phyloP scores from a whole-genome alignment of 2,329 filamentous ascomycete species.

The Diaporthe sp. region DNA sequence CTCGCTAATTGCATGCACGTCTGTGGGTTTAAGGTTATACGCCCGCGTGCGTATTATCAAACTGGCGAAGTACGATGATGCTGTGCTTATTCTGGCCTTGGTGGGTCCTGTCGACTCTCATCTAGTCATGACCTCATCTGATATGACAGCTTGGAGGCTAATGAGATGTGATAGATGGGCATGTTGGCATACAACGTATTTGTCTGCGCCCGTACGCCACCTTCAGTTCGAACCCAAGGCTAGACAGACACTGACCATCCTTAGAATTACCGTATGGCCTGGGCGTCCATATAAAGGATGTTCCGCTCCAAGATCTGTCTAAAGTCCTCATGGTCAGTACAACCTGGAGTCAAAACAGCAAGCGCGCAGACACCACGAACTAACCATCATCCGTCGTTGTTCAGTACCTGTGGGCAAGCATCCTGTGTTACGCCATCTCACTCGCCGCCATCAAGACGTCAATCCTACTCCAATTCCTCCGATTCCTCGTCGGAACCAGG shows the following conservation, averaged over 20 bases:
- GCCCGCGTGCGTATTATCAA: slow-evolving; percentile 12
- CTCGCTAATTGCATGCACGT: neutral
- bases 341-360: too few species aligned
- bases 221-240: neutral
- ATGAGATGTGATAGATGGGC: neutral
- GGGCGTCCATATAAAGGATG: neutral
- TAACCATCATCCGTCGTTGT: neutral
- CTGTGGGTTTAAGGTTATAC: slow-evolving; percentile 26
- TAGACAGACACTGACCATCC: neutral
- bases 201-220: neutral
- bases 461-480: slow-evolving; percentile 7
- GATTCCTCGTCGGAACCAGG: neutral
- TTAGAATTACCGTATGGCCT: neutral
- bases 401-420: slow-evolving; percentile 18
- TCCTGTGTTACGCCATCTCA: neutral
- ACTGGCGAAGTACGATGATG: slow-evolving; percentile 5
- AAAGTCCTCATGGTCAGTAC: slow-evolving; percentile 1
- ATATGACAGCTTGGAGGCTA: neutral
- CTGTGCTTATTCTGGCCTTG: neutral
- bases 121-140: neutral
- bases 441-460: neutral
- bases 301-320: neutral
- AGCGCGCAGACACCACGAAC: neutral
- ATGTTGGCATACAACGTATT: slow-evolving; percentile 13
- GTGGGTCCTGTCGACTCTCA: neutral